phyloP scores from a whole-genome alignment of 805 yeast species.

The Wickerhamomyces xylosicus region DNA sequence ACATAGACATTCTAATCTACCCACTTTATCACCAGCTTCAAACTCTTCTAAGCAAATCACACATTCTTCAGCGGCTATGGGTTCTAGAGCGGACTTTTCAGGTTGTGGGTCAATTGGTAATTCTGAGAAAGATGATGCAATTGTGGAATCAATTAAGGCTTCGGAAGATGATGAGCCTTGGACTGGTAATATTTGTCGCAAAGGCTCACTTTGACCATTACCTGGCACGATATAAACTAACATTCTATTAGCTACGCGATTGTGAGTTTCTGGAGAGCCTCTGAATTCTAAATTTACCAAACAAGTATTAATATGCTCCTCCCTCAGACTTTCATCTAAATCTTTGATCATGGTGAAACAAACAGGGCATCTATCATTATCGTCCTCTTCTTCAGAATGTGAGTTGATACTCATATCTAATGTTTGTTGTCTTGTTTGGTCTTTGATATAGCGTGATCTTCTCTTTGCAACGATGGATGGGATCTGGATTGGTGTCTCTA shows the following conservation, averaged over 20 bases:
- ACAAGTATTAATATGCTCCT: conserved; percentile 65
- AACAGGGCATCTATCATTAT: conserved; percentile 30
- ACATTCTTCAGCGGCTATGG: conserved; percentile 53
- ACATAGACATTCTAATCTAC: conserved; percentile 87
- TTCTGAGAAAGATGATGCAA: not conserved
- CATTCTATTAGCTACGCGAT: conserved; percentile 67
- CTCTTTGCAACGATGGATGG: conserved; percentile 3
- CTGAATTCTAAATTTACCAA: conserved; percentile 48
- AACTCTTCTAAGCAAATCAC: conserved; percentile 90
- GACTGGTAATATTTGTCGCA: no score
- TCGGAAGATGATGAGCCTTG: no score
- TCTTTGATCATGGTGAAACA: conserved; percentile 18
- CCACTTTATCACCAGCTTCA: conserved; percentile 78
- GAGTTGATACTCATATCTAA: not conserved
- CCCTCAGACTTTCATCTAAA: conserved; percentile 26
- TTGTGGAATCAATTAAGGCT: no score
- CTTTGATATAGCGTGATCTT: conserved; percentile 3
- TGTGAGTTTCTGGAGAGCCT: conserved; percentile 43
- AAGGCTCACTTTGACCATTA: conserved; percentile 8
- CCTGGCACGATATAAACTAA: conserved; percentile 49
- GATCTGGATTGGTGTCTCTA: conserved; percentile 6
- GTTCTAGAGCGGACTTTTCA: not conserved
- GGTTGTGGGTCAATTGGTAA: not conserved
- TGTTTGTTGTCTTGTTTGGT: conserved; percentile 5
- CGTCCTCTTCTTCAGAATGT: conserved; percentile 20